These are phyloP conservation scores for Mortierella sp. DNA, from an alignment of 371 early-diverging fungal genomes.

Conservation along the genomic window DNA sequence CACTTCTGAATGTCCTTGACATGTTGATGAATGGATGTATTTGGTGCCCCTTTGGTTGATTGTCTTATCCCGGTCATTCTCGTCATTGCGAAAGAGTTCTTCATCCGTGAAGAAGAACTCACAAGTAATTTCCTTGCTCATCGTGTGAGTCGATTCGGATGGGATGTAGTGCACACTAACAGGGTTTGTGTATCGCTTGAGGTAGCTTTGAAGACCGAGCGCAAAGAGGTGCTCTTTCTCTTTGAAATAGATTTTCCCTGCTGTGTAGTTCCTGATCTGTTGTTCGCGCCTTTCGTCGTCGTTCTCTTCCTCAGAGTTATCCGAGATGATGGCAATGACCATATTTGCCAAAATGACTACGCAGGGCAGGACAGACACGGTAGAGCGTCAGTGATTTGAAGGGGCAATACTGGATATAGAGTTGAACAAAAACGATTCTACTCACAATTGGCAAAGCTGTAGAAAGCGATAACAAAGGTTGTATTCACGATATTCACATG, in stretches of 20 bases:
- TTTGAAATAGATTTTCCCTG: not conserved
- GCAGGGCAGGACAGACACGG: no score
- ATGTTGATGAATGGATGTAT: no score
- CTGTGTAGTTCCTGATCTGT: conserved; percentile 51
- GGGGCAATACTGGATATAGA: not conserved
- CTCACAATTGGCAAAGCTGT: conserved; percentile 76
- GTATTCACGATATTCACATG: conserved; percentile 60
- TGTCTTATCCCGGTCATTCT: no score
- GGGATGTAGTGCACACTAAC: no score
- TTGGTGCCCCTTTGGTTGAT: no score
- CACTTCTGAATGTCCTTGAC: no score
- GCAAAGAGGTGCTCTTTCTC: not conserved
- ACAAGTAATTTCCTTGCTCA: no score
- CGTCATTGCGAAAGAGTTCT: no score
- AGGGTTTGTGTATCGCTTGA: no score
- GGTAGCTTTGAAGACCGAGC: not conserved
- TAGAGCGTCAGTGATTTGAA: not conserved
- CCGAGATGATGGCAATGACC: conserved; percentile 75
- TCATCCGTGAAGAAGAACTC: no score
- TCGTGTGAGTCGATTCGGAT: no score
- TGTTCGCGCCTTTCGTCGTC: conserved; percentile 63
- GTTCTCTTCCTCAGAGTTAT: conserved; percentile 71
- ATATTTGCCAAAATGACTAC: conserved; percentile 71
- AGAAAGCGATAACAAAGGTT: conserved; percentile 69
- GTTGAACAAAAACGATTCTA: not conserved